Evolutionary conservation across 331 rosid species (phyloP), one percentile per base, ranked within the genome.

Genomic region (Acacia concinna): DNA sequence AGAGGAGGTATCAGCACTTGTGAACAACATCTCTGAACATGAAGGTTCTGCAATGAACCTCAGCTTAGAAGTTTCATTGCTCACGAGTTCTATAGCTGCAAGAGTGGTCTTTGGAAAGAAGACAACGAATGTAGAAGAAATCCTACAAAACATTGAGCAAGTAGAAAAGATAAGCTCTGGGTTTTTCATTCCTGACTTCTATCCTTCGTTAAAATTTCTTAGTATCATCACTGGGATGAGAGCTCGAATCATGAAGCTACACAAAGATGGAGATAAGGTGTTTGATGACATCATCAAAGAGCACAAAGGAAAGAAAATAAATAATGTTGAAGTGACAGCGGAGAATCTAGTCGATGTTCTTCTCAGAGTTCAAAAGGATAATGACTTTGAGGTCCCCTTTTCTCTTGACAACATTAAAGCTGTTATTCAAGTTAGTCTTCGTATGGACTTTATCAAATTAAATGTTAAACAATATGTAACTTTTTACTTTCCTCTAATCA

Each of bases 271-370:
- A 8, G 71, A 65, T 34, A 65, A 0, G 10, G 23, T 65, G 8
- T 1, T 65, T 65, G 71, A 15, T 8, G 28, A 20, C 17, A 65
- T 65, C 28, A 65, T 65, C 28, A 9, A 7, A 9, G 71, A 65
- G 27, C 71, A 65, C 71, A 35, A 0, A 35, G 47, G 35, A 35
- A 65, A 8, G 71, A 7, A 35, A 4, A 38, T 25, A 15, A 30
- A 28, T 13, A 15, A 30, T 30, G 21, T 14, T 30, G 68, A 23
- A 7, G 30, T 34, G 6, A 8, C 0, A 4, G 69, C 7, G 5
- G 44, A 64, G 70, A 44, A 64, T 64, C 70, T 65, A 17, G 70
- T 65, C 8, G 70, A 65, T 65, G 46, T 65, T 32, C 70, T 65
- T 34, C 44, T 65, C 40, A 31, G 14, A 4, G n/a, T 51, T 51